These are phyloP conservation scores for Talaromyces pinophilus DNA, from an alignment of 2,329 filamentous ascomycete genomes.

Conservation along the genomic window DNA sequence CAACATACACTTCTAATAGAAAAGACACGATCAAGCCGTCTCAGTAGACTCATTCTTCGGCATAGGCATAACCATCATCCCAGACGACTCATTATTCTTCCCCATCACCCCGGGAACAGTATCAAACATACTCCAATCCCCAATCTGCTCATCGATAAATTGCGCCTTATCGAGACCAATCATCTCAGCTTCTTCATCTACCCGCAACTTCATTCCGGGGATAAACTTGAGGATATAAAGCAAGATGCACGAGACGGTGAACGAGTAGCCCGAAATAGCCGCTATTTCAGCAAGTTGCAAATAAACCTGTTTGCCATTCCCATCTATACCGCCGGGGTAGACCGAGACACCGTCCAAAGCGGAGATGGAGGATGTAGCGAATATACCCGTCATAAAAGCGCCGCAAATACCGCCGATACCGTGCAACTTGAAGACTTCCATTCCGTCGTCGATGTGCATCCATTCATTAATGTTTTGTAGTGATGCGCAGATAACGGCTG, in stretches of 20 bases:
- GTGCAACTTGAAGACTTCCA: slow-evolving; percentile 63
- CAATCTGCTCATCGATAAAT: slow-evolving; percentile 60
- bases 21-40: neutral
- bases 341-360: slow-evolving; percentile 54
- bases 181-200: slow-evolving; percentile 58
- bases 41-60: slow-evolving; percentile 14
- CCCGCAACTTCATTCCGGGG: slow-evolving; percentile 56
- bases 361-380: slow-evolving; percentile 49
- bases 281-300: slow-evolving; percentile 59
- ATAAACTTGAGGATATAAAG: slow-evolving; percentile 57
- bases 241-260: slow-evolving; percentile 55
- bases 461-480: slow-evolving; percentile 56
- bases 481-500: slow-evolving; percentile 53
- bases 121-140: slow-evolving; percentile 49
- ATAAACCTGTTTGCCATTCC: slow-evolving; percentile 57
- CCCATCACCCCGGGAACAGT: slow-evolving; percentile 14
- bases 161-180: slow-evolving; percentile 57
- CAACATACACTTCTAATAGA: neutral
- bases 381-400: slow-evolving; percentile 60
- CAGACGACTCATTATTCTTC: slow-evolving; percentile 8
- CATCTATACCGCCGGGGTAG: slow-evolving; percentile 54
- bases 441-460: slow-evolving; percentile 58
- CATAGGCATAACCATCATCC: neutral
- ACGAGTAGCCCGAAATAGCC: slow-evolving; percentile 56
- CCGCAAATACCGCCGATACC: slow-evolving; percentile 60